Evolutionary conservation across 2,329 filamentous ascomycete genomes (phyloP).

Genomic region (Cadophora gregata): DNA sequence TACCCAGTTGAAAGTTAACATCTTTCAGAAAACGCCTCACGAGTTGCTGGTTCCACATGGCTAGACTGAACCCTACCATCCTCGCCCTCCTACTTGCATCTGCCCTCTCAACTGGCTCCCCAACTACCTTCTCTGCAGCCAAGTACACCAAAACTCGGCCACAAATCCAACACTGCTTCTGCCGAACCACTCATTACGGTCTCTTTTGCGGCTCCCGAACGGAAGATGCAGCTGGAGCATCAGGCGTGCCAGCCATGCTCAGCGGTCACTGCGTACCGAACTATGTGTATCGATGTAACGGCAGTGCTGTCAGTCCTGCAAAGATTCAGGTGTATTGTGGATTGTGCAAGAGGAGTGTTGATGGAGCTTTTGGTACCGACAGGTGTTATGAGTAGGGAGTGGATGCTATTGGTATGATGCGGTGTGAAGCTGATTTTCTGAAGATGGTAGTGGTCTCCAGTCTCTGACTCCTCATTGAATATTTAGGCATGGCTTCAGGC

Average conservation of each 20-base stretch:
- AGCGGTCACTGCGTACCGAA: slow-evolving; percentile 12
- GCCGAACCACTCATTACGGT: slow-evolving; percentile 3
- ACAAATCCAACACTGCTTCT: slow-evolving; percentile 1
- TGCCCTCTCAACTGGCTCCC: neutral
- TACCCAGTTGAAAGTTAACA: too few species aligned
- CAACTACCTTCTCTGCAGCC: neutral
- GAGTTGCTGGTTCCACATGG: too few species aligned
- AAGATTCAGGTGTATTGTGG: slow-evolving; percentile 20
- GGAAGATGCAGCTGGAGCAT: neutral
- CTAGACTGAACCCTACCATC: too few species aligned
- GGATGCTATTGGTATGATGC: too few species aligned
- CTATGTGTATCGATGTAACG: slow-evolving; percentile 20
- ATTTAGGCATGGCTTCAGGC: too few species aligned
- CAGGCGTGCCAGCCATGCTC: slow-evolving; percentile 1
- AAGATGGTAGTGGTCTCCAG: too few species aligned
- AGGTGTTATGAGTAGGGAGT: slow-evolving; percentile 16
- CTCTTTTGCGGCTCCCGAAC: slow-evolving; percentile 22
- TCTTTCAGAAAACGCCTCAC: too few species aligned
- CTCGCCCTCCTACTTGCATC: neutral
- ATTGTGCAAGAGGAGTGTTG: neutral
- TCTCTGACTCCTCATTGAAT: too few species aligned
- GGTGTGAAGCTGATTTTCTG: too few species aligned
- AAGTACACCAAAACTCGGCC: neutral
- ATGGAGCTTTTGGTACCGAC: slow-evolving; percentile 7
- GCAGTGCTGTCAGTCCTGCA: slow-evolving; percentile 8